These are phyloP conservation scores for Aspergillus japonicus DNA, from an alignment of 2,329 filamentous ascomycete species.

Conservation along the genomic window DNA sequence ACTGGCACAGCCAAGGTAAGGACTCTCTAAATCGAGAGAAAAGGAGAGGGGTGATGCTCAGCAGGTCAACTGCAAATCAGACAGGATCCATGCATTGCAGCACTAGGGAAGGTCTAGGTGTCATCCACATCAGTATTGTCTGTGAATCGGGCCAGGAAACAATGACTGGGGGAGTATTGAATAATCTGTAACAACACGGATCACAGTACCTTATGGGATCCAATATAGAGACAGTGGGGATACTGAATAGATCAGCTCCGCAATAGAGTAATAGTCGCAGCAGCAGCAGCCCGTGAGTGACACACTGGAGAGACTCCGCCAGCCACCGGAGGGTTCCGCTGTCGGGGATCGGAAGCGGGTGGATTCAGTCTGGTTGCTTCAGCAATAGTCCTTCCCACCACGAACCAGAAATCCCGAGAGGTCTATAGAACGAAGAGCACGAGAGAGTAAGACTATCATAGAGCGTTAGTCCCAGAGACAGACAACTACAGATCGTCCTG, in stretches of 20 bases:
- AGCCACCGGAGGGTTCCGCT: slow-evolving; percentile 9
- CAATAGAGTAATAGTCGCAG: slow-evolving; percentile 1
- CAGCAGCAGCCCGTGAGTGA: neutral
- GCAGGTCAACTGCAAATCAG: slow-evolving; percentile 15
- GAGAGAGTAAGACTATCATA: neutral
- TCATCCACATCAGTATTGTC: slow-evolving; percentile 18
- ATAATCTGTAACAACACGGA: neutral
- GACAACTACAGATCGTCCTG: neutral
- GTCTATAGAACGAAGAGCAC: neutral
- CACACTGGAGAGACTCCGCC: slow-evolving; percentile 7
- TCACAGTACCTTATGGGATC: neutral
- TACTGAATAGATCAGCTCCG: slow-evolving; percentile 10
- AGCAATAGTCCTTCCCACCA: neutral
- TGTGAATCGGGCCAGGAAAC: neutral
- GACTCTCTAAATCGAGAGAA: neutral
- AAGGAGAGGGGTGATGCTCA: slow-evolving; percentile 2
- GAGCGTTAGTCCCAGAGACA: neutral
- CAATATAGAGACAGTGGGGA: neutral
- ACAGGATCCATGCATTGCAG: slow-evolving; percentile 18
- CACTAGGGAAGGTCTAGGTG: slow-evolving; percentile 7
- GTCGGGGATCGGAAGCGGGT: slow-evolving; percentile 9
- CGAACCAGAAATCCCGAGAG: no score
- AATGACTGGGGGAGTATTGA: no score
- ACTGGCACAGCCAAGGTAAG: neutral
- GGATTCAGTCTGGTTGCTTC: neutral